Percentiles rank a stretch among this genome's conserved stretches.
Conservation (phyloP, 257 asterid species). For the Primulina tabacum region DNA sequence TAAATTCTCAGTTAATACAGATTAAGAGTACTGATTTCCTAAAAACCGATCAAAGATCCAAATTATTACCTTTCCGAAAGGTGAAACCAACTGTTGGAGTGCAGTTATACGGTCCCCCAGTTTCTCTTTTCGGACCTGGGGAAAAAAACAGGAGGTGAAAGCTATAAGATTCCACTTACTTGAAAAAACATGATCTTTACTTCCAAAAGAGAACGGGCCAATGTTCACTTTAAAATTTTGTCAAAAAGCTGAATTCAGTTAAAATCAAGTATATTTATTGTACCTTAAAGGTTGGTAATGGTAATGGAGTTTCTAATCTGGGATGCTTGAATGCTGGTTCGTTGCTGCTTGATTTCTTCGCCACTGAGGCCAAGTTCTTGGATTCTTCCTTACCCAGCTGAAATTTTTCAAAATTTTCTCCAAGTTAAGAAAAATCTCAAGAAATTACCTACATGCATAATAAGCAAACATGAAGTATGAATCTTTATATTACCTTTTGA, state of each 20-base stretch:
- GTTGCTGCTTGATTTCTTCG: slow-evolving; percentile 32
- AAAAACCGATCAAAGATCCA: not conserved
- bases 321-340: slow-evolving; percentile 51
- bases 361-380: slow-evolving; percentile 15
- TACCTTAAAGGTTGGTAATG: slow-evolving; percentile 80
- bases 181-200: not conserved
- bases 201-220: not conserved
- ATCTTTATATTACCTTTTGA: slow-evolving; percentile 29
- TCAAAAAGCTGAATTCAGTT: slow-evolving; percentile 9
- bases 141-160: not conserved
- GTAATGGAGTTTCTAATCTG: slow-evolving; percentile 63
- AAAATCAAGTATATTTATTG: not conserved
- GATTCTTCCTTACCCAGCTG: slow-evolving; percentile 38
- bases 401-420: not conserved
- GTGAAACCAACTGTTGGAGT: slow-evolving; percentile 58
- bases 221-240: slow-evolving; percentile 13
- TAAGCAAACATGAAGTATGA: not conserved
- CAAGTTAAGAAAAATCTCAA: slow-evolving; percentile 2
- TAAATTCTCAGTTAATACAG: not conserved
- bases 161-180: slow-evolving; percentile 7
- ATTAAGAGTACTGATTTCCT: not conserved
- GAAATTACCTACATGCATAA: not conserved
- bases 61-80: slow-evolving; percentile 43
- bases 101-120: slow-evolving; percentile 60
- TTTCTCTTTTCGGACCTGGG: slow-evolving; percentile 55